phyloP scores from a whole-genome alignment of 1,139 yeast genomes.

The Suhomyces guaymorum region DNA sequence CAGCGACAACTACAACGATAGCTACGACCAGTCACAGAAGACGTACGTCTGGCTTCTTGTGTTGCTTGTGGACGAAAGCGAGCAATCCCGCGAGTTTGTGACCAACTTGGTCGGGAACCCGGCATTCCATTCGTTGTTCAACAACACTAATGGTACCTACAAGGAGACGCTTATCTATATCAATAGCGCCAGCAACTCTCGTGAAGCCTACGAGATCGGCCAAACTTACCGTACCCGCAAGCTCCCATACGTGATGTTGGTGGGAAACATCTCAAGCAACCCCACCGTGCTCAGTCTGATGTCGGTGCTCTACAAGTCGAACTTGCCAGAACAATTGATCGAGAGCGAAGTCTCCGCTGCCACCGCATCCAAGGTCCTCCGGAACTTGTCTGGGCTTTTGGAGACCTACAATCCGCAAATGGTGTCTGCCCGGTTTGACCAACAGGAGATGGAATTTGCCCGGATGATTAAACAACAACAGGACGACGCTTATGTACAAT shows the following conservation, averaged over 20 bases:
- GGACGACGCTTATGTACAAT: slow-evolving; percentile 55
- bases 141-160: slow-evolving; percentile 35
- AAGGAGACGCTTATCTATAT: slow-evolving; percentile 46
- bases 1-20: slow-evolving; percentile 40
- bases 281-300: slow-evolving; percentile 52
- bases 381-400: slow-evolving; percentile 36
- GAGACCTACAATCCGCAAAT: slow-evolving; percentile 54
- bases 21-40: slow-evolving; percentile 41
- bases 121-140: slow-evolving; percentile 34
- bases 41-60: slow-evolving; percentile 49
- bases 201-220: slow-evolving; percentile 57
- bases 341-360: slow-evolving; percentile 20
- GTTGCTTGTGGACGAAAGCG: slow-evolving; percentile 32
- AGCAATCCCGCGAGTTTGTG: slow-evolving; percentile 30
- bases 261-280: slow-evolving; percentile 52
- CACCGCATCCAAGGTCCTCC: slow-evolving; percentile 31
- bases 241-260: slow-evolving; percentile 48
- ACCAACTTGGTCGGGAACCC: slow-evolving; percentile 28
- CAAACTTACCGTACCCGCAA: slow-evolving; percentile 38
- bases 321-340: slow-evolving; percentile 28
- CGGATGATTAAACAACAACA: slow-evolving; percentile 55
- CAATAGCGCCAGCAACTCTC: slow-evolving; percentile 37
- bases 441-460: slow-evolving; percentile 53
- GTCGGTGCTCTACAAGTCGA: slow-evolving; percentile 50
- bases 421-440: slow-evolving; percentile 50